Evolutionary conservation across 2,329 filamentous ascomycete genomes (phyloP).

Genomic region (Stachybotrys chartarum): DNA sequence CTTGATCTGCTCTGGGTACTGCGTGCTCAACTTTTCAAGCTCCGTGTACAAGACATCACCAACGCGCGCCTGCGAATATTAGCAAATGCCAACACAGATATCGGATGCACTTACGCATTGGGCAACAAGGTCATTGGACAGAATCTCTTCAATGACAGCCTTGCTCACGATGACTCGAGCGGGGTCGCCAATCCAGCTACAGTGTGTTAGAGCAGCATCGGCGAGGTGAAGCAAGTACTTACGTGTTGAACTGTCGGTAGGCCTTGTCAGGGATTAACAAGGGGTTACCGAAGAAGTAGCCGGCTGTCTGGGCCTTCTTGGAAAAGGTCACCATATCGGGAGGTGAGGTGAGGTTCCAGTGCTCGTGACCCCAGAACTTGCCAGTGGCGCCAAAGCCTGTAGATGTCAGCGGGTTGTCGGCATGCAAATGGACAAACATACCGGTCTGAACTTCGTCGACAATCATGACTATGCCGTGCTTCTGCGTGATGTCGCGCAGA

Average conservation of each 20-base stretch:
- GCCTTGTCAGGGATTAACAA: conserved; percentile 71
- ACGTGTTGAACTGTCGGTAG: conserved; percentile 78
- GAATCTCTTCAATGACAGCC: conserved; percentile 69
- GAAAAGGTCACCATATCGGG: conserved; percentile 86
- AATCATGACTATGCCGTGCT: conserved; percentile 65
- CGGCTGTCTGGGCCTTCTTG: conserved; percentile 81
- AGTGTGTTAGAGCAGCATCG: not conserved
- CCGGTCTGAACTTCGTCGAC: conserved; percentile 79
- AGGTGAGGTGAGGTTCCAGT: conserved; percentile 66
- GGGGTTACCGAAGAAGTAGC: conserved; percentile 75
- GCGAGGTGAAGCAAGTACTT: not conserved
- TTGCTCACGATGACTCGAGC: conserved; percentile 70
- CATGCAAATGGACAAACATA: not conserved
- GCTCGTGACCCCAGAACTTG: conserved; percentile 82
- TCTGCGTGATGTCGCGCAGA: conserved; percentile 64
- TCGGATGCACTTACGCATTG: conserved; percentile 32
- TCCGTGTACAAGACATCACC: conserved; percentile 63
- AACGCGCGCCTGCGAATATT: conserved; percentile 37
- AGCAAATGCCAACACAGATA: not conserved
- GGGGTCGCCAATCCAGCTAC: conserved; percentile 71
- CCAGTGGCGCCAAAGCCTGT: conserved; percentile 66
- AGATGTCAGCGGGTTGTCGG: not conserved
- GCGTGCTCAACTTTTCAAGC: conserved; percentile 53
- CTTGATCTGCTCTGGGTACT: conserved; percentile 62
- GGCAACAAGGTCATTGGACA: conserved; percentile 59